Conservation (phyloP, 163 green algal species). For the Volvox carteri region DNA sequence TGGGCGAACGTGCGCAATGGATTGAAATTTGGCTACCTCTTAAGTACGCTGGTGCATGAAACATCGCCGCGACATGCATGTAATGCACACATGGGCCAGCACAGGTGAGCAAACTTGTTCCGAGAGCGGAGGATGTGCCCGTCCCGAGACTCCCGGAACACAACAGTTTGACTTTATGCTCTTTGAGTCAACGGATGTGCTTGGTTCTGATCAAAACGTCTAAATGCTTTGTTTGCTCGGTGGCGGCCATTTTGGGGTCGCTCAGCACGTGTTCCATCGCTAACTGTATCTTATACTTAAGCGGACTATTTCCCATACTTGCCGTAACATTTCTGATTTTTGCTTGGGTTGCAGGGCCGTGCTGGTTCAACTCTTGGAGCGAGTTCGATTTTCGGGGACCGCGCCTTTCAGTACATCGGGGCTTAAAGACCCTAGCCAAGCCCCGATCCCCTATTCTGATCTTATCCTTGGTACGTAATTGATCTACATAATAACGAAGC, state of each 20-base stretch:
- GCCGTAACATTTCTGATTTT: too few species aligned
- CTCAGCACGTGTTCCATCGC: background rate
- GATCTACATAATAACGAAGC: background rate
- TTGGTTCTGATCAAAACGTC: background rate
- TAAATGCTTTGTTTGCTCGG: background rate
- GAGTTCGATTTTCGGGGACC: background rate
- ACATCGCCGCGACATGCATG: background rate
- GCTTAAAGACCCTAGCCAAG: background rate
- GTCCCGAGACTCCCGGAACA: constrained; percentile 1
- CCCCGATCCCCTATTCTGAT: constrained; percentile 7
- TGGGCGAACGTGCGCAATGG: background rate
- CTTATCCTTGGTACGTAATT: constrained; percentile 32
- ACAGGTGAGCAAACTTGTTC: background rate
- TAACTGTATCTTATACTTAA: too few species aligned
- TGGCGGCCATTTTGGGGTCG: background rate
- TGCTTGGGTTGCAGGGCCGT: background rate
- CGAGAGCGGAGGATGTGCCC: background rate
- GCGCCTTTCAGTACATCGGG: background rate
- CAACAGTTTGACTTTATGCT: background rate
- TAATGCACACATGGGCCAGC: background rate
- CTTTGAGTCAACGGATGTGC: background rate
- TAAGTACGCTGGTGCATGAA: background rate
- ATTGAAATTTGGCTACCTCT: background rate
- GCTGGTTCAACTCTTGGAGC: background rate
- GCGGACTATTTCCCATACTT: too few species aligned